These are phyloP conservation scores for Trichoderma polysporum DNA, from an alignment of 2,329 filamentous ascomycete genomes.

Conservation along the genomic window DNA sequence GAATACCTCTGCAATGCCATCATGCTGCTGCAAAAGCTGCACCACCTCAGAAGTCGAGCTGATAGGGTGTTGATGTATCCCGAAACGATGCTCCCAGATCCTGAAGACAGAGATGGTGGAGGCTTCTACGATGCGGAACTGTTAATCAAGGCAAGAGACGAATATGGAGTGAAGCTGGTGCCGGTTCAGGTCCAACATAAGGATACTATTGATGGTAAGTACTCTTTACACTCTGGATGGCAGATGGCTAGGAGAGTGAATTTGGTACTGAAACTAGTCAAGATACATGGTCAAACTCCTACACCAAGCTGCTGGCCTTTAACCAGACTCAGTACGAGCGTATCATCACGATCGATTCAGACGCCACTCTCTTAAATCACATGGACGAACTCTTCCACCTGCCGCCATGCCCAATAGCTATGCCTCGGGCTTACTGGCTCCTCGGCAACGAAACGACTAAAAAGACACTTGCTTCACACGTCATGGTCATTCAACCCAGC, in stretches of 20 bases:
- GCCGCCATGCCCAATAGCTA: constrained; percentile 59
- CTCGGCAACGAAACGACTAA: constrained; percentile 43
- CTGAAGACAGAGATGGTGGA: constrained; percentile 28
- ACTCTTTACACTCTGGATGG: too few relatives aligned
- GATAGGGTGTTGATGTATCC: constrained; percentile 50
- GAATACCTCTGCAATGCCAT: constrained; percentile 51
- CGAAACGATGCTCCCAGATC: constrained; percentile 34
- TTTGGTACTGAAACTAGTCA: constrained; percentile 4
- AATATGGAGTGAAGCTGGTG: constrained; percentile 45
- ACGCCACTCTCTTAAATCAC: constrained; percentile 59
- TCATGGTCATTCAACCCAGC: constrained; percentile 61
- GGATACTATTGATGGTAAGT: constrained; percentile 31
- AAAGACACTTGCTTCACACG: constrained; percentile 55
- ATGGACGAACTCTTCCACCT: constrained; percentile 73
- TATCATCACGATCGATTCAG: constrained; percentile 57
- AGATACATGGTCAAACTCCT: constrained; percentile 61
- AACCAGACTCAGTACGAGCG: constrained; percentile 60
- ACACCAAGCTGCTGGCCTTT: constrained; percentile 68
- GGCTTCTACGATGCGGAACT: constrained; percentile 33
- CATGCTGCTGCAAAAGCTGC: constrained; percentile 49
- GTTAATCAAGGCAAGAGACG: constrained; percentile 43
- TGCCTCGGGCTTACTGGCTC: constrained; percentile 72
- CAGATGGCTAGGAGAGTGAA: background rate
- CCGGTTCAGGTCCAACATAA: constrained; percentile 43
- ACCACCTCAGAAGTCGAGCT: constrained; percentile 42